phyloP scores from a whole-genome alignment of 768 basidiomycete species.

The Boletales sp. region DNA sequence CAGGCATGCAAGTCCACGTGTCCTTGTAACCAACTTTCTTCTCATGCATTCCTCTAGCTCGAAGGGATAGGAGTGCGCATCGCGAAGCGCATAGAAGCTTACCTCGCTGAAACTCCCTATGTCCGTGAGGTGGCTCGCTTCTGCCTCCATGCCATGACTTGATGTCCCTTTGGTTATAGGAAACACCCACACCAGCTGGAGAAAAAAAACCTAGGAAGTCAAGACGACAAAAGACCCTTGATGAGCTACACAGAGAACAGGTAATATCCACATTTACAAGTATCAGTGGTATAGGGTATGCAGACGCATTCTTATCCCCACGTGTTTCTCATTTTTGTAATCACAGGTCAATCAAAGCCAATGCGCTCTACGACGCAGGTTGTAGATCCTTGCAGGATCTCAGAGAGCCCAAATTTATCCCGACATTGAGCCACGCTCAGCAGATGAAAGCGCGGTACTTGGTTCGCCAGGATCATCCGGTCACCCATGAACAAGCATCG shows the following conservation, averaged over 20 bases:
- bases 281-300: conserved; percentile 50
- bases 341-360: conserved; percentile 30
- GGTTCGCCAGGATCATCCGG: conserved; percentile 33
- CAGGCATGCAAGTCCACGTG: conserved; percentile 15
- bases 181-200: conserved; percentile 10
- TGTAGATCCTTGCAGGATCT: conserved; percentile 44
- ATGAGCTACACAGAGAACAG: conserved; percentile 27
- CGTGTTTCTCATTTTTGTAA: not conserved
- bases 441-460: conserved; percentile 39
- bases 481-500: conserved; percentile 42
- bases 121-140: conserved; percentile 30
- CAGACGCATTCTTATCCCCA: not conserved
- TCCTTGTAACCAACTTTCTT: not conserved
- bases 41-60: conserved; percentile 23
- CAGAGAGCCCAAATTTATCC: conserved; percentile 32
- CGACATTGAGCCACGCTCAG: conserved; percentile 38
- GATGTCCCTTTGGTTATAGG: conserved; percentile 8
- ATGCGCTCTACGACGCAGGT: conserved; percentile 48
- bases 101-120: conserved; percentile 30
- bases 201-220: conserved; percentile 4
- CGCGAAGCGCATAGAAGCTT: conserved; percentile 43
- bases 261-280: conserved; percentile 32
- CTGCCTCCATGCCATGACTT: conserved; percentile 1
- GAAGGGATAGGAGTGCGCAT: conserved; percentile 40
- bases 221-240: conserved; percentile 16